Evolutionary conservation across 108 stramenopile species (phyloP), one percentile per base, ranked within the genome.

Genomic region (Cafeteria roenbergensis): DNA sequence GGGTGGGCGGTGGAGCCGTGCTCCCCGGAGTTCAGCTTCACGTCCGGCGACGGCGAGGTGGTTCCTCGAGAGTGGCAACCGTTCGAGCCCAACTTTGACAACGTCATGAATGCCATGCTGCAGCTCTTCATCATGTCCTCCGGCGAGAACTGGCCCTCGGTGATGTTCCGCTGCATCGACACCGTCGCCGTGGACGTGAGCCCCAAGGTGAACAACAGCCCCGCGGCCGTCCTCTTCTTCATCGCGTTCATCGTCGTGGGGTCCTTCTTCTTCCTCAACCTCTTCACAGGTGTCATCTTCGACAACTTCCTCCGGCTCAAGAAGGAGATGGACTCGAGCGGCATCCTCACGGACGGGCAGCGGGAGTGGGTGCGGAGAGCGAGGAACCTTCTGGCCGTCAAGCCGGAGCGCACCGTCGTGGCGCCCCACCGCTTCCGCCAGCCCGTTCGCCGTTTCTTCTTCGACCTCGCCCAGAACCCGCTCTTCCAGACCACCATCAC

Each of bases 231-330:
- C 31, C 28, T 64, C 35, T 84, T 68, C 71, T 84, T 85, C 60
- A 60, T 84, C 55, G 12, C 68, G 20, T 85, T 87, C 68, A 74
- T 84, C n/a, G 51, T 85, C 34, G 38, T 87, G 29, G 83, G 83
- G 24, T 67, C 80, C 26, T 85, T 84, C 73, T 84, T 87, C 64
- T 63, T 85, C 31, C 70, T 86, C 68, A 82, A 87, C 65, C 75
- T 85, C 24, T 85, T 87, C 69, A 82, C 84, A 9, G 86, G 84
- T 21, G 80, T 84, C 21, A 79, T 84, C 51, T 71, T 85, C 51
- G 80, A 84, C 65, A 74, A 78, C 62, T 87, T 85, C 28, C 55
- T 0, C 17, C n/a, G 17, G 21, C 21, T 36, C 4, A 53, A 35
- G 30, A 63, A 33, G 12, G n/a, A 67, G 60, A 67, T 62, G 61